phyloP scores from a whole-genome alignment of 345 rosid genomes.

The Psidium friedrichsthalianum region DNA sequence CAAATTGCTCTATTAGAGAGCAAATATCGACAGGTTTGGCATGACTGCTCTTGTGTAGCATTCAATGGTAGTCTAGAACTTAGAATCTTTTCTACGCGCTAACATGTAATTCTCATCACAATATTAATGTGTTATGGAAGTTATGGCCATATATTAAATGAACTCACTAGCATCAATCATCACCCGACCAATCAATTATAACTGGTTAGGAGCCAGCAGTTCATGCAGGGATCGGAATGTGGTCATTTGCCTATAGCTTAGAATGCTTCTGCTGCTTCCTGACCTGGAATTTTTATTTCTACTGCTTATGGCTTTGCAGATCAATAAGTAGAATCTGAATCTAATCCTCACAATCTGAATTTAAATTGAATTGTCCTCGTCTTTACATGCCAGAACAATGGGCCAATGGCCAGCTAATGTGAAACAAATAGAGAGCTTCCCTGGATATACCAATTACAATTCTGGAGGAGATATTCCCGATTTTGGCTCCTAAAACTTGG shows the following conservation, averaged over 20 bases:
- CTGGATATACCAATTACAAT: background rate
- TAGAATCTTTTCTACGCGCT: background rate
- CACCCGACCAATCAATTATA: background rate
- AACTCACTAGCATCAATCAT: background rate
- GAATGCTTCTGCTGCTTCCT: background rate
- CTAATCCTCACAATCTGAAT: background rate
- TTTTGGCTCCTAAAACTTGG: background rate
- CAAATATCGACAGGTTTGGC: slow-evolving; percentile 64
- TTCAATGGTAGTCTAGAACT: background rate
- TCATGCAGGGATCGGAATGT: background rate
- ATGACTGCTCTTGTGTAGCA: background rate
- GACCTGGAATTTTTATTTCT: background rate
- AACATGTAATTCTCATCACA: background rate
- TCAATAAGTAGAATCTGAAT: background rate
- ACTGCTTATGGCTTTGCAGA: background rate
- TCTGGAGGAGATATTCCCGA: background rate
- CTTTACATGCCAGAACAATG: background rate
- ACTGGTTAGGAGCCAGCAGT: background rate
- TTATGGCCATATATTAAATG: background rate
- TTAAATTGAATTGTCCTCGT: background rate
- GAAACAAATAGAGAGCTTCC: background rate
- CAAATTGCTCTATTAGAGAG: slow-evolving; percentile 74
- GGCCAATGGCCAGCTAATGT: background rate
- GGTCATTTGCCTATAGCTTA: background rate
- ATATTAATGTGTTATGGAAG: background rate